Percentiles rank a stretch among this genome's conserved stretches.
Evolutionary conservation across 305 asterid species (phyloP).

Genomic region (Lippia alba): DNA sequence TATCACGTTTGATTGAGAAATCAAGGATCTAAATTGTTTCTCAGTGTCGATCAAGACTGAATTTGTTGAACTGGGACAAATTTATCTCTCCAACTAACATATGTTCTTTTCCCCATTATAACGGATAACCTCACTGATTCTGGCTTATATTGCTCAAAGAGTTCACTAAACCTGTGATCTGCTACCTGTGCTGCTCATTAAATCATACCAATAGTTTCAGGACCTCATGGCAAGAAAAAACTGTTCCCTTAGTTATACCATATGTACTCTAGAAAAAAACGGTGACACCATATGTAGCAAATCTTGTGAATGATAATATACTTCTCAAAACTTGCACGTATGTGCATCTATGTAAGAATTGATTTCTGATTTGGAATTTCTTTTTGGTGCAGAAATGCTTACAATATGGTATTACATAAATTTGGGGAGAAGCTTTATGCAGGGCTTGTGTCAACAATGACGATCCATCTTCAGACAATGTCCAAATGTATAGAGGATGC

Average conservation of each 20-base stretch:
- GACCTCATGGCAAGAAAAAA: background rate
- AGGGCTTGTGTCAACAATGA: constrained; percentile 62
- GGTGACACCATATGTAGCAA: too few species aligned
- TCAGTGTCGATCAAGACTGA: too few species aligned
- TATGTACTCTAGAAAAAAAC: too few species aligned
- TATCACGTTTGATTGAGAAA: background rate
- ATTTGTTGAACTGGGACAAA: too few species aligned
- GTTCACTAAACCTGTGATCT: too few species aligned
- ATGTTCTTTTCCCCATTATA: too few species aligned
- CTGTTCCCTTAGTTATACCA: background rate
- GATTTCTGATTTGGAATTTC: constrained; percentile 33
- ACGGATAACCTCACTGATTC: too few species aligned
- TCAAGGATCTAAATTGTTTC: too few species aligned
- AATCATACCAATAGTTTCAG: background rate
- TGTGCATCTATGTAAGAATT: constrained; percentile 3
- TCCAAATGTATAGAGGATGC: constrained; percentile 57
- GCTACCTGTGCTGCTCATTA: too few species aligned
- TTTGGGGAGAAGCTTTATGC: constrained; percentile 67
- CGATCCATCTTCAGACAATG: constrained; percentile 53
- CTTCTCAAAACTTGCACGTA: constrained; percentile 1
- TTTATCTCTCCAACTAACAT: too few species aligned
- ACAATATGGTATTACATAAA: constrained; percentile 63
- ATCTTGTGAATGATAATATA: background rate
- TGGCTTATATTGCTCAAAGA: too few species aligned
- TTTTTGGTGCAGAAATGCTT: constrained; percentile 52